Base-by-base conservation (phyloP, 164 flowering plant species). In the Platanus orientalis region DNA sequence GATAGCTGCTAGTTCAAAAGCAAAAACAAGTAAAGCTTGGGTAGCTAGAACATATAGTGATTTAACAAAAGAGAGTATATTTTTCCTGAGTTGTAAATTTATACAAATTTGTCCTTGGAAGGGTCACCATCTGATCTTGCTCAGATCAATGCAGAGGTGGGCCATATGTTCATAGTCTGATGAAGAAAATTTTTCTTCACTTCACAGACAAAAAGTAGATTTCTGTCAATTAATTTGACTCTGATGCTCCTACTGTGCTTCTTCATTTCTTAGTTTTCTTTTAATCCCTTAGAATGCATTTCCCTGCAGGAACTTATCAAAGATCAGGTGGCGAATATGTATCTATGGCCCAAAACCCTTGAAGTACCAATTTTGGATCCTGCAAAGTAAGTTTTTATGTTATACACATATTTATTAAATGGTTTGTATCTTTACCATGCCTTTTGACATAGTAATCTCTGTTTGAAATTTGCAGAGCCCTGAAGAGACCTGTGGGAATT, bases 401-500 rank as follows among this genome's bases (percentile, higher is more conserved):
- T 49, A 30, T 24, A 25, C 26, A 24, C 24, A 13, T 6, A 24
- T 32, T 39, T 56, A 0, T n/a, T 12, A 1, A 28, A 6, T 11
- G 20, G 27, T 32, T 63, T 42, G 20, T 30, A 17, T 19, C 21
- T 28, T 27, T 39, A 47, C 14, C 28, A 30, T 23, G 24, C 0
- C 29, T 27, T 19, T 62, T 28, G 23, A 63, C 42, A 20, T 27
- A 57, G 7, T 44, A 47, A 24, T 52, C 20, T 65, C 36, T 36
- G 26, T 11, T n/a, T 60, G 32, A 49, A 45, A 21, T 49, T 39
- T 65, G 27, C 77, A 88, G 94, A 69, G 91, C 89, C 58, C 34
- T 71, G 70, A 76, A 64, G 75, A 83, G 65, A 60, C 96, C 96
- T n/a, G 93, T 89, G 50, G 96, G 93, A 19, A 81, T 84, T 69